A percentile compares a stretch with the other conserved stretches of the same genome.
Evolutionary conservation across 306 rosid species (phyloP).

Genomic region (Hylodesmum podocarpum): DNA sequence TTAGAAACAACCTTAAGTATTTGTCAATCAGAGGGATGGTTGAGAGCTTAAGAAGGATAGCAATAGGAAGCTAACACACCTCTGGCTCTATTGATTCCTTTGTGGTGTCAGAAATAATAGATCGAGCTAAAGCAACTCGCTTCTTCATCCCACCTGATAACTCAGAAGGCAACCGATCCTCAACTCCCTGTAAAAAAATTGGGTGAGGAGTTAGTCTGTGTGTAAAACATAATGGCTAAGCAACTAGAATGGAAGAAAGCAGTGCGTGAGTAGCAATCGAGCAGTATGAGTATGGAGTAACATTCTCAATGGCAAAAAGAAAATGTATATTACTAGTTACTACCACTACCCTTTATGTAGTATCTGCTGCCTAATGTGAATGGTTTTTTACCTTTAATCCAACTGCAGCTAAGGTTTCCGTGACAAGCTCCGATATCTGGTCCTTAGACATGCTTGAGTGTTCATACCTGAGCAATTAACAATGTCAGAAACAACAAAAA

Average conservation of each 20-base stretch:
- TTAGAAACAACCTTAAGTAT: not conserved
- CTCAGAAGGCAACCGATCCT: slow-evolving; percentile 92
- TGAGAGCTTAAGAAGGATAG: not conserved
- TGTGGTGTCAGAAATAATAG: slow-evolving; percentile 79
- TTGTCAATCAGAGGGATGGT: slow-evolving; percentile 9
- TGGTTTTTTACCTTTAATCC: slow-evolving; percentile 70
- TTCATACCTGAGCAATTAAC: slow-evolving; percentile 66
- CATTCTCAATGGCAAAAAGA: not conserved
- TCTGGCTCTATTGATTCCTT: slow-evolving; percentile 82
- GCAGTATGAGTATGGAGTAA: not conserved
- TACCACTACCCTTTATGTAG: not conserved
- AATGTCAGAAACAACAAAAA: slow-evolving; percentile 19
- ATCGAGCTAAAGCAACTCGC: slow-evolving; percentile 96
- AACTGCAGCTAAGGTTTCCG: slow-evolving; percentile 88
- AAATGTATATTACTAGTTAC: not conserved
- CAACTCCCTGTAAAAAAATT: slow-evolving; percentile 68
- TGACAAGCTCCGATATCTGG: slow-evolving; percentile 76
- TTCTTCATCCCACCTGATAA: slow-evolving; percentile 99
- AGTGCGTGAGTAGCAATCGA: not conserved
- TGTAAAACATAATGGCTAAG: not conserved
- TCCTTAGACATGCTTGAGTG: slow-evolving; percentile 76
- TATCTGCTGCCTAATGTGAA: not conserved
- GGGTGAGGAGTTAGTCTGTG: not conserved
- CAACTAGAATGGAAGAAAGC: not conserved
- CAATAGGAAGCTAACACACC: slow-evolving; percentile 48